Evolutionary conservation across 768 basidiomycete species (phyloP).

Genomic region (Leccinellum rugosiceps): DNA sequence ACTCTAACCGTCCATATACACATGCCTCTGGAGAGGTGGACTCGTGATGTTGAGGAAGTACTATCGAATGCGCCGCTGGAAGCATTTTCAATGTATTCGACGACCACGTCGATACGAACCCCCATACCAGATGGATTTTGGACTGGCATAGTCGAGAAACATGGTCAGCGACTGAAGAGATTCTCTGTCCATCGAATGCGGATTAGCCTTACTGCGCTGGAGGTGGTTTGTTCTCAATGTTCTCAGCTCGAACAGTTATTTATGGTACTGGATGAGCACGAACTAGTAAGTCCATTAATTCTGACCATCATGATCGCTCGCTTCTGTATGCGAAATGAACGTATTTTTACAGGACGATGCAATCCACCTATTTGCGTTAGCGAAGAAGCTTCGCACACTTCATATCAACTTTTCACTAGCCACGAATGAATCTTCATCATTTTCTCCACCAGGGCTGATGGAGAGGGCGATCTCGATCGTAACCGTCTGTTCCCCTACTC

Average conservation of each 20-base stretch:
- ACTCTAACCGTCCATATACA: slow-evolving; percentile 52
- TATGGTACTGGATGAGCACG: slow-evolving; percentile 47
- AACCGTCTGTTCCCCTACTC: slow-evolving; percentile 45
- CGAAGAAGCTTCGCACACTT: slow-evolving; percentile 48
- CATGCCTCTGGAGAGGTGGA: slow-evolving; percentile 42
- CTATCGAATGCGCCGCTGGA: slow-evolving; percentile 51
- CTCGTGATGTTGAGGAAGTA: slow-evolving; percentile 38
- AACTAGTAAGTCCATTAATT: slow-evolving; percentile 38
- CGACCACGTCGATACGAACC: slow-evolving; percentile 39
- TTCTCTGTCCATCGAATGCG: slow-evolving; percentile 67
- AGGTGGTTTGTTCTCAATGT: slow-evolving; percentile 54
- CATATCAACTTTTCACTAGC: slow-evolving; percentile 55
- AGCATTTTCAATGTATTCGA: slow-evolving; percentile 60
- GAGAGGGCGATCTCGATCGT: slow-evolving; percentile 45
- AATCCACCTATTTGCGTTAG: slow-evolving; percentile 37
- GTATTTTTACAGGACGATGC: slow-evolving; percentile 16
- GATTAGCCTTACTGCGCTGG: slow-evolving; percentile 48
- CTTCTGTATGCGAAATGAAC: not conserved
- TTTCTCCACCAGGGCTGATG: slow-evolving; percentile 18
- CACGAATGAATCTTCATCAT: slow-evolving; percentile 15
- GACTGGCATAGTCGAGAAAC: slow-evolving; percentile 44
- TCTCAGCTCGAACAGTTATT: slow-evolving; percentile 59
- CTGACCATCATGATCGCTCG: not conserved
- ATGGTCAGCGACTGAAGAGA: slow-evolving; percentile 48
- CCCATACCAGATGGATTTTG: slow-evolving; percentile 49